Base-by-base conservation (phyloP, 345 rosid species). In the Cardamine resedifolia region DNA sequence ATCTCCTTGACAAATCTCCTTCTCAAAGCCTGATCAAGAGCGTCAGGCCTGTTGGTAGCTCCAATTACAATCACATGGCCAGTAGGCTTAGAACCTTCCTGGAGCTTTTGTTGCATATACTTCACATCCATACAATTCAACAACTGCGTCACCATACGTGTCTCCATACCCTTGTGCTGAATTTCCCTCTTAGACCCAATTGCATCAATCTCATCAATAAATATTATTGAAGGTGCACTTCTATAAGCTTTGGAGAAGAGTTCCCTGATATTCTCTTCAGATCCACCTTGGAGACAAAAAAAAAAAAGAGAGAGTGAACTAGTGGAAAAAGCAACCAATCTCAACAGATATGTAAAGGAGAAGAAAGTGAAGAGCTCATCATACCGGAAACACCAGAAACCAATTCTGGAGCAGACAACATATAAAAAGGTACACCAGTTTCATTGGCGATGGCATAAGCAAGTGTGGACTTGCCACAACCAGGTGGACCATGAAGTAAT, bases 121-220 rank as follows among this genome's bases (percentile, higher is more conserved):
- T 79, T 75, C 43, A 80, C 82, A 71, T 89, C 96, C 96, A 89
- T 87, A 73, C 92, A 87, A 56, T 79, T 83, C 89, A 87, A 71
- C 73, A 89, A 80, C 69, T 87, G 87, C 2, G 95, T 85, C 58
- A 87, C 90, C 24, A 89, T 85, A 68, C 89, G 85, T 2, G 83
- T 79, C 72, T 89, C 89, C 87, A 83, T 82, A 71, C 83, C 85
- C 56, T 85, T 85, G 56, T 81, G 87, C 18, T 84, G 81, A 74
- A 75, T 84, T 26, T 83, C 90, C 64, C 89, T 82, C 73, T 84
- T 87, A 2, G 92, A 78, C 24, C 83, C 92, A 75, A 89, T 84
- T 2, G 89, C 92, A 57, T 85, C 90, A 65, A 89, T 87, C 78
- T 89, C 92, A 68, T 89, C 92, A 24, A 89, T 89, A 72, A 87